Evolutionary conservation across 768 basidiomycete genomes (phyloP).

Genomic region (Coprinellus aureogranulatus): DNA sequence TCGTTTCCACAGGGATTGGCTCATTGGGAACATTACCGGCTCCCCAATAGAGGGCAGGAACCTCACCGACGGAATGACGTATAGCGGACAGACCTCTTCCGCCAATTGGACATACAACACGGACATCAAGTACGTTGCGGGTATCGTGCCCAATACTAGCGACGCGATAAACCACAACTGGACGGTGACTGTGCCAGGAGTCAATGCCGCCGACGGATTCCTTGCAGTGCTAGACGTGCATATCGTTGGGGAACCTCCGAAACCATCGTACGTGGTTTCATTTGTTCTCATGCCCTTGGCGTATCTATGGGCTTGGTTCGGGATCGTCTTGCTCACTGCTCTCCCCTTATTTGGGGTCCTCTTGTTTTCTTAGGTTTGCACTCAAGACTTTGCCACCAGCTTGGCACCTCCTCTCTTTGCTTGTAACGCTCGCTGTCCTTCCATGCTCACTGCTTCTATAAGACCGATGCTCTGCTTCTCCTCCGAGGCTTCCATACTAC

Average conservation of each 20-base stretch:
- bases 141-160: conserved; percentile 68
- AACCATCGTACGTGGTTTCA: conserved; percentile 28
- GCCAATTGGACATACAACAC: conserved; percentile 74
- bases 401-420: not conserved
- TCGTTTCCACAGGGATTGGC: conserved; percentile 56
- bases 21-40: conserved; percentile 80
- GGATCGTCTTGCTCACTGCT: not conserved
- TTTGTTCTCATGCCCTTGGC: not conserved
- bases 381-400: not conserved
- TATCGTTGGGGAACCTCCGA: conserved; percentile 43
- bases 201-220: conserved; percentile 76
- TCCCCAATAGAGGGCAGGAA: conserved; percentile 43
- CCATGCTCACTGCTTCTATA: not conserved
- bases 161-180: conserved; percentile 66
- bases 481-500: too few species aligned
- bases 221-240: conserved; percentile 76
- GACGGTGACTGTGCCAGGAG: conserved; percentile 48
- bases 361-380: not conserved
- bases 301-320: not conserved
- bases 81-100: conserved; percentile 59
- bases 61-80: conserved; percentile 61
- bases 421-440: not conserved
- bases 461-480: too few species aligned
- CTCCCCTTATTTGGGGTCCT: not conserved
- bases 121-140: conserved; percentile 63